Base-by-base conservation (phyloP, 805 yeast genomes). In the Starmera amethionina region DNA sequence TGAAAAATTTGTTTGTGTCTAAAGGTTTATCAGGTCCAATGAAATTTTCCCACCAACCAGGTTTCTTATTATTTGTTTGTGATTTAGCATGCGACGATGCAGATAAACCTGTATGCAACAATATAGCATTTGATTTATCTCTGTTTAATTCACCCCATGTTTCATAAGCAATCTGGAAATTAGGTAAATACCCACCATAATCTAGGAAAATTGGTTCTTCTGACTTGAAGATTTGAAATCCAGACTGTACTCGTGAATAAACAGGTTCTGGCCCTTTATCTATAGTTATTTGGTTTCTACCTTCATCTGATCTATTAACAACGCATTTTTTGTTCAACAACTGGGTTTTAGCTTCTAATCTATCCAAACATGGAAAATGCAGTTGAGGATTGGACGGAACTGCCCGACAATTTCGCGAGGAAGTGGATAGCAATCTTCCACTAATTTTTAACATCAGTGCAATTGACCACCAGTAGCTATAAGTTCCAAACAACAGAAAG, bases 41-140 rank as follows among this genome's bases (percentile, higher is more conserved):
- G 60, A 88, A 88, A 42, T 77, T 72, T 55, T 89, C 96, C 97
- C 97, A 89, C 97, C 97, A 89, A 13, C 97, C 97, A 5, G 78
- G 76, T 45, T 74, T 73, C 6, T 74, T 58, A 57, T 88, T 88
- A 28, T 72, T 65, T 0, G 67, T 64, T 44, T 84, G 93, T 3
- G 95, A 84, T 52, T 76, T 82, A 9, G 96, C 97, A 64, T 89
- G 97, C 2, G 96, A 85, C 0, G 95, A 84, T 0, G 96, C 96
- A 0, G 95, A 84, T 15, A 89, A 68, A 0, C 97, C 97, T 1
- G 97, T 89, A 53, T 89, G 96, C 9, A 89, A 62, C 31, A 89
- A 65, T 16, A 89, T 74, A 11, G 88, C 83, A 55, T 89, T 89
- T 16, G 82, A 74, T 46, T 65, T 75, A 36, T 66, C 71, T 2